phyloP scores from a whole-genome alignment of 2,329 filamentous ascomycete genomes.

The Atkinsonella hypoxylon region DNA sequence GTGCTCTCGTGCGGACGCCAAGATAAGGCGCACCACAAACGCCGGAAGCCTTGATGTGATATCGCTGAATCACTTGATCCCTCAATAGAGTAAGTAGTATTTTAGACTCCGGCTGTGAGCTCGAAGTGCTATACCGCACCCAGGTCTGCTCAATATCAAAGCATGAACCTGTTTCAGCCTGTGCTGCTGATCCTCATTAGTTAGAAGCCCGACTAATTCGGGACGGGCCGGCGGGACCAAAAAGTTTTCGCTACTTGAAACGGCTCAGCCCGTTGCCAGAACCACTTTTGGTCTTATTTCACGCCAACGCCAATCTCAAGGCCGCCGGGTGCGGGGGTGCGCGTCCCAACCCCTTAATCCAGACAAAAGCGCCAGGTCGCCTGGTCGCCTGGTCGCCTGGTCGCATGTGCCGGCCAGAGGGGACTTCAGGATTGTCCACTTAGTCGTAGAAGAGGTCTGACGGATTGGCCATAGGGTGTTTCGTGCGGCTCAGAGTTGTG shows the following conservation, averaged over 20 bases:
- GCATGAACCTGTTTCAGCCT: background rate
- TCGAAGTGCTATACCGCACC: no score
- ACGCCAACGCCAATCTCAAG: background rate
- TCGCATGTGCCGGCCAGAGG: background rate
- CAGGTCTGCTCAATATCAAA: background rate
- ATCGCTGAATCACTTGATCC: no score
- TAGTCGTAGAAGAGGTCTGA: no score
- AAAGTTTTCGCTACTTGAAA: background rate
- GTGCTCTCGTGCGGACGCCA: background rate
- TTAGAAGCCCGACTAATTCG: slow-evolving; percentile 2
- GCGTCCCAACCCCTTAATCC: background rate
- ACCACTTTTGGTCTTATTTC: slow-evolving; percentile 1
- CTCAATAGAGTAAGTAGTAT: no score
- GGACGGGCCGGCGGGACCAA: slow-evolving; percentile 6
- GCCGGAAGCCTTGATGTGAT: no score
- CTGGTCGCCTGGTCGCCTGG: no score
- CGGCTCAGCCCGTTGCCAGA: slow-evolving; percentile 3
- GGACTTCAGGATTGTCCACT: background rate
- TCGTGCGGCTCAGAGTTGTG: background rate
- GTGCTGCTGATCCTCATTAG: slow-evolving; percentile 1
- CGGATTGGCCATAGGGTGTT: background rate
- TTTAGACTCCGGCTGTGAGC: no score
- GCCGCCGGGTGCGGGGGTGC: background rate
- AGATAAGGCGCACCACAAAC: background rate
- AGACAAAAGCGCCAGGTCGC: background rate